phyloP scores from a whole-genome alignment of 2,329 filamentous ascomycete genomes.

The Plenodomus lindquistii region DNA sequence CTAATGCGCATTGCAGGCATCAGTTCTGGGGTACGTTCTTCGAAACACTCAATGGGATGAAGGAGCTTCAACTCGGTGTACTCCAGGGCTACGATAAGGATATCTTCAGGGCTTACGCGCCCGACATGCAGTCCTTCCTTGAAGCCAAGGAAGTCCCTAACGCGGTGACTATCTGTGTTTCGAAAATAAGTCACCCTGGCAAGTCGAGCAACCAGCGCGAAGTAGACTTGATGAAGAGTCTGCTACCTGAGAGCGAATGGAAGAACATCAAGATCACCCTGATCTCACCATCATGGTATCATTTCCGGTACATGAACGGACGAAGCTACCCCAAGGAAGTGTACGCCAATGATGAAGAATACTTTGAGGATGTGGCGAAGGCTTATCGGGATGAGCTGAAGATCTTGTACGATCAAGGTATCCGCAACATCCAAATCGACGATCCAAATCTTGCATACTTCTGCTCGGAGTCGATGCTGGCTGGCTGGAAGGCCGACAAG shows the following conservation, averaged over 20 bases:
- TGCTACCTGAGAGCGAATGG: slow-evolving; percentile 63
- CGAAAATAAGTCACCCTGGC: slow-evolving; percentile 62
- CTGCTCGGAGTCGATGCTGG: slow-evolving; percentile 44
- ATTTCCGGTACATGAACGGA: slow-evolving; percentile 64
- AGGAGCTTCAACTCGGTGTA: slow-evolving; percentile 51
- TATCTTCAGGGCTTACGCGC: slow-evolving; percentile 63
- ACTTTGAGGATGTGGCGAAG: slow-evolving; percentile 52
- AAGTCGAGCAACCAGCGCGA: slow-evolving; percentile 61
- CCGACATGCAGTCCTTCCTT: slow-evolving; percentile 65
- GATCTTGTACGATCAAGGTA: slow-evolving; percentile 50
- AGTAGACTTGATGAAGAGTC: slow-evolving; percentile 62
- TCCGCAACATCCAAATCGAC: slow-evolving; percentile 55
- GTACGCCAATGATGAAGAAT: slow-evolving; percentile 53
- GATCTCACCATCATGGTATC: slow-evolving; percentile 70
- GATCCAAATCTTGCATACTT: slow-evolving; percentile 54
- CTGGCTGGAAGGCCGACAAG: slow-evolving; percentile 58
- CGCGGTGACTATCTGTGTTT: slow-evolving; percentile 60
- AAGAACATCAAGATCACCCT: slow-evolving; percentile 71
- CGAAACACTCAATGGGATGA: slow-evolving; percentile 59
- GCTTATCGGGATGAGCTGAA: slow-evolving; percentile 53
- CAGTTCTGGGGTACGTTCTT: slow-evolving; percentile 64
- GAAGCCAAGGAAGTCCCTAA: slow-evolving; percentile 59
- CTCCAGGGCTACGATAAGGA: slow-evolving; percentile 54
- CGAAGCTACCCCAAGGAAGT: slow-evolving; percentile 51
- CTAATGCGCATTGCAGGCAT: slow-evolving; percentile 36